A percentile compares a stretch with the other conserved stretches of the same genome.
phyloP scores from a whole-genome alignment of 2,329 filamentous ascomycete species.

The Thelonectria discophora region DNA sequence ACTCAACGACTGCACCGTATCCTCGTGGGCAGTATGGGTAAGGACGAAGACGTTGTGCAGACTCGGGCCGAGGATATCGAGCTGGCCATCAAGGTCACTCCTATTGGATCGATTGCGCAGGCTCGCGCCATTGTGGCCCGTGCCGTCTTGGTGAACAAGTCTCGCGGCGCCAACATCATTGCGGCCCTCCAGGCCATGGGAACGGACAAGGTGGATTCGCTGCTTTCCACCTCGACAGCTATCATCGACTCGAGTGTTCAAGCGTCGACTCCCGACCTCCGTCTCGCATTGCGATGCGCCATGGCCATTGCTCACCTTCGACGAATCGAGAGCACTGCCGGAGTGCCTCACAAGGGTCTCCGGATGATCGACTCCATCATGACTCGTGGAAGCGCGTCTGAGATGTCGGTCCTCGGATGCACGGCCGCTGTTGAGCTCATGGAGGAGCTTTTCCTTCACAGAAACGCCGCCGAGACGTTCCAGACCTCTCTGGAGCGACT shows the following conservation, averaged over 20 bases:
- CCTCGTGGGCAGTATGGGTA: slow-evolving; percentile 70
- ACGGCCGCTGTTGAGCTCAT: slow-evolving; percentile 67
- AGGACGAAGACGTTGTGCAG: slow-evolving; percentile 48
- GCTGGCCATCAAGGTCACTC: slow-evolving; percentile 77
- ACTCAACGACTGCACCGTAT: slow-evolving; percentile 75
- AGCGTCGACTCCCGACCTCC: slow-evolving; percentile 59
- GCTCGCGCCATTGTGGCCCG: slow-evolving; percentile 67
- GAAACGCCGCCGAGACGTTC: slow-evolving; percentile 57
- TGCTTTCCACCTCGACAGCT: slow-evolving; percentile 45
- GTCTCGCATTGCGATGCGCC: slow-evolving; percentile 66
- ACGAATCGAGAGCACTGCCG: slow-evolving; percentile 49
- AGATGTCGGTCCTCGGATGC: slow-evolving; percentile 67
- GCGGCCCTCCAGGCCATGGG: slow-evolving; percentile 62
- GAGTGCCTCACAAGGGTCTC: slow-evolving; percentile 53
- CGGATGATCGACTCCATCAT: slow-evolving; percentile 60
- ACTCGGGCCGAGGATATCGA: slow-evolving; percentile 60
- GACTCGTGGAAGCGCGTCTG: slow-evolving; percentile 51
- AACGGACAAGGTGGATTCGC: slow-evolving; percentile 41
- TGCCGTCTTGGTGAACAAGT: slow-evolving; percentile 64
- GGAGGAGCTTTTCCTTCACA: slow-evolving; percentile 59
- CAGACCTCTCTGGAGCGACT: slow-evolving; percentile 62
- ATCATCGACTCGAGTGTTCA: slow-evolving; percentile 56
- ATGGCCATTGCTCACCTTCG: slow-evolving; percentile 68
- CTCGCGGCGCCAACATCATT: slow-evolving; percentile 65
- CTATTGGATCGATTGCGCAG: slow-evolving; percentile 78